Base-by-base conservation (phyloP, 2,329 filamentous ascomycete genomes). In the Thelonectria discophora region DNA sequence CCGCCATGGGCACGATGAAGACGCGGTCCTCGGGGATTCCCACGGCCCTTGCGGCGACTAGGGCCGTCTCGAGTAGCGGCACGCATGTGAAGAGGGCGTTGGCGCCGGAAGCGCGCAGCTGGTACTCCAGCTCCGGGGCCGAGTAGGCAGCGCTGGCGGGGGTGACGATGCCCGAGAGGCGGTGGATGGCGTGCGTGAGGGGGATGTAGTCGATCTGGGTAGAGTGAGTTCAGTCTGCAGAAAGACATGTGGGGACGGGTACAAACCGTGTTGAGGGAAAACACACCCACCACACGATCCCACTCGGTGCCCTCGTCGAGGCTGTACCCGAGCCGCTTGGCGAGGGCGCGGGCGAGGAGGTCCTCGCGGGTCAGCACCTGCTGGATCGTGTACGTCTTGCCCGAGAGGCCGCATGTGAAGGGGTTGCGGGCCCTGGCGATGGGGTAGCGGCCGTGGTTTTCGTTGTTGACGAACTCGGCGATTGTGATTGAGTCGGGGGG, bases 281-380 rank as follows among this genome's bases (percentile, higher is more conserved):
- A 96, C 27, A 94, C 80, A 5, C 83, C 89, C 49, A 92, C 80
- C 21, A 94, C 90, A 75, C 93, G 93, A 71, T 95, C 91, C 89
- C 90, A 95, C 74, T 94, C 90, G 0, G 86, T 86, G 12, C 90
- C 91, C 58, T 87, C 76, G 67, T 91, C 89, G 8, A 90, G 87
- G 47, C 83, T 76, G 84, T 91, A 93, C 45, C 86, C 88, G 61
- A 95, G 83, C 65, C 91, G 87, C 73, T 90, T 88, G 42, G 85
- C 84, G 34, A 96, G 78, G 20, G 86, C 89, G 60, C 89, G 85
- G 15, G 92, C 85, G 20, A 95, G 81, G 55, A 80, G 82, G 27
- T 92, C 88, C 10, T 90, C 85, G 20, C 90, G 84, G 58, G 88
- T 81, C 52, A 84, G 84, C 46, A 92, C 84, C 68, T 94, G 86